phyloP scores from a whole-genome alignment of 805 yeast genomes.

The Myxozyma neotropica region DNA sequence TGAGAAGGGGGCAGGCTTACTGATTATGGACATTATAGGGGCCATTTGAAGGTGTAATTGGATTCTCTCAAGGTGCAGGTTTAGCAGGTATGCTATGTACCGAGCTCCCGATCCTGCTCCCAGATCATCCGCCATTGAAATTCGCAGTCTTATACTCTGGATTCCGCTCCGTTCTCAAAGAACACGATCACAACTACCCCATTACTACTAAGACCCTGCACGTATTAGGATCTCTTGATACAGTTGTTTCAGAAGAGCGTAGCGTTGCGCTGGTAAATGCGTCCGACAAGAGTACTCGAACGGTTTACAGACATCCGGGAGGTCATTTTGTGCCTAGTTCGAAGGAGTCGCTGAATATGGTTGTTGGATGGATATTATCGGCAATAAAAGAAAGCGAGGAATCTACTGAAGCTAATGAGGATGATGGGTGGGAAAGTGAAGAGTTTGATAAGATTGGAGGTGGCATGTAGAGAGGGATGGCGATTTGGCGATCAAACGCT shows the following conservation, averaged over 20 bases:
- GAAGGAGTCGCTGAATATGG: slow-evolving; percentile 51
- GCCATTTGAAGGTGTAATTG: slow-evolving; percentile 86
- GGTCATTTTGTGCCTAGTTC: slow-evolving; percentile 96
- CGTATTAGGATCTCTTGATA: slow-evolving; percentile 82
- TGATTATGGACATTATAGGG: too few relatives aligned
- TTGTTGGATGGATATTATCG: slow-evolving; percentile 39
- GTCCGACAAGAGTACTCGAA: slow-evolving; percentile 50
- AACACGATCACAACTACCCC: slow-evolving; percentile 40
- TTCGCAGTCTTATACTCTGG: slow-evolving; percentile 82
- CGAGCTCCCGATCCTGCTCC: slow-evolving; percentile 57
- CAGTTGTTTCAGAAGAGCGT: slow-evolving; percentile 76
- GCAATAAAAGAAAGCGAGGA: slow-evolving; percentile 11
- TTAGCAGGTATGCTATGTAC: slow-evolving; percentile 71
- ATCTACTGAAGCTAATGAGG: slow-evolving; percentile 20
- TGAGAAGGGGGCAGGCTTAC: too few relatives aligned
- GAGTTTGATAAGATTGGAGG: slow-evolving; percentile 42
- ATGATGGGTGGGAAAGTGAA: slow-evolving; percentile 44
- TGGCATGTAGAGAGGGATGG: neutral
- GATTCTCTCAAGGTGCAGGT: slow-evolving; percentile 95
- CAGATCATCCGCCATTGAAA: slow-evolving; percentile 57
- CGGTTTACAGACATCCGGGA: slow-evolving; percentile 79
- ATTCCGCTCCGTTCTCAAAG: slow-evolving; percentile 39
- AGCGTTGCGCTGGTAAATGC: slow-evolving; percentile 60
- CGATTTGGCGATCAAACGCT: too few relatives aligned
- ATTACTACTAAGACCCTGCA: slow-evolving; percentile 59